Evolutionary conservation across 495 filamentous ascomycete genomes (phyloP), one percentile per base, ranked within the genome.

Genomic region (Xylaria palmicola): DNA sequence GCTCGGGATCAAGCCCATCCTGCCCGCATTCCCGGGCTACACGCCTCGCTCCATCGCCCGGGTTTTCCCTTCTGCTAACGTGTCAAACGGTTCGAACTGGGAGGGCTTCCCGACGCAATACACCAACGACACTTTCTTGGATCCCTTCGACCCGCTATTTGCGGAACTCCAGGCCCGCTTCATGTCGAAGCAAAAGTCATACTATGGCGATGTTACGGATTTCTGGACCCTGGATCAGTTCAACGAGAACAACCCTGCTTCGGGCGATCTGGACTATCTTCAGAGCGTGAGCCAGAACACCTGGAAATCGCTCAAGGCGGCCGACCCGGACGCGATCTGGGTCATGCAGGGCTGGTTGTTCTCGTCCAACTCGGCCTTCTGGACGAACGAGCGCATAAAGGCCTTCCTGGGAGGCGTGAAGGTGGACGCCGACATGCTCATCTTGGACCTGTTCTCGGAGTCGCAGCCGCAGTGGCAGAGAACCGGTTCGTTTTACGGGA

Each of bases 291-390:
- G 78, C 12, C 59, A 62, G n/a, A 75, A 74, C 47, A 83, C 81
- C 0, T 76, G 71, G 71, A 59, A 67, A 15, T 74, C 73, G 43
- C 65, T 84, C 36, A 83, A 83, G 60, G 61, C 75, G 7, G 81
- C 75, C 0, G 77, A 81, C 58, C 74, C 81, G 1, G 63, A 75
- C 7, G 81, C 81, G 1, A 69, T 81, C 6, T 84, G 81, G 81
- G 62, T 83, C 48, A 81, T 84, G 79, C 81, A 84, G 62, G 81
- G 80, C 26, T 84, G 81, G 81, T 68, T 81, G 1, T 84, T 84
- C 70, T 79, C 70, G 47, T 68, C 69, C 10, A 73, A 75, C 30
- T 59, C 66, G 0, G 67, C 63, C 1, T 84, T 83, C 65, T 84
- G 81, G 81, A 83, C 78, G 12, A 72, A 75, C 29, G 75, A 77